Evolutionary conservation across 2,329 filamentous ascomycete genomes (phyloP).

Genomic region (Alternaria consortialis): DNA sequence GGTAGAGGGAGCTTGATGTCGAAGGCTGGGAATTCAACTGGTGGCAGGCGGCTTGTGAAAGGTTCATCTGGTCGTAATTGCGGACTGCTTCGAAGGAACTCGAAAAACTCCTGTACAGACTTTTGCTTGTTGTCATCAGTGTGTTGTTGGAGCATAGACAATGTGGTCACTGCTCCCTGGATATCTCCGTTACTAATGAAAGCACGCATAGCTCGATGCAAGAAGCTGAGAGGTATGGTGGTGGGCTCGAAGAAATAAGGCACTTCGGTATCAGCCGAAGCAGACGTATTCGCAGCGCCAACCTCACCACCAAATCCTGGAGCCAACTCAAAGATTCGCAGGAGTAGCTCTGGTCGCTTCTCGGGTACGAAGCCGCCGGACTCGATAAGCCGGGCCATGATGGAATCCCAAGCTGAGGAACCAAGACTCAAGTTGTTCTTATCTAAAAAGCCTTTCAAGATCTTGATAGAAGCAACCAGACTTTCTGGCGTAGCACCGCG

Average conservation of each 20-base stretch:
- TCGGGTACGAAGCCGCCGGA: conserved; percentile 58
- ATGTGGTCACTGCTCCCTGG: conserved; percentile 48
- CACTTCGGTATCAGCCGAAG: conserved; percentile 26
- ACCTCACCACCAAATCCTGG: conserved; percentile 55
- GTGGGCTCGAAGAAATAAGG: conserved; percentile 58
- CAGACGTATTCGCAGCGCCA: conserved; percentile 47
- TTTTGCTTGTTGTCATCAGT: conserved; percentile 56
- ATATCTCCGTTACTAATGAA: conserved; percentile 53
- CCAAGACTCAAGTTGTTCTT: conserved; percentile 52
- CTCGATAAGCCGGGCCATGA: conserved; percentile 61
- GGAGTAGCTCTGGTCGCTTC: conserved; percentile 55
- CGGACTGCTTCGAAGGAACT: conserved; percentile 33
- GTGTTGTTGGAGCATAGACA: conserved; percentile 51
- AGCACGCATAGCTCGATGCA: conserved; percentile 54
- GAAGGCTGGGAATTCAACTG: conserved; percentile 58
- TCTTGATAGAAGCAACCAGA: conserved; percentile 47
- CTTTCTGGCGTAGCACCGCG: conserved; percentile 49
- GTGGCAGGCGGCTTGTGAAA: conserved; percentile 37
- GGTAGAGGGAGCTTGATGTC: conserved; percentile 56
- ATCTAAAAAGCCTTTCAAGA: conserved; percentile 51
- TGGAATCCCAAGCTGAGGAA: conserved; percentile 55
- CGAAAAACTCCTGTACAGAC: conserved; percentile 55
- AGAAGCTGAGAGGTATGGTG: conserved; percentile 52
- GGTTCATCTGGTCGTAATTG: conserved; percentile 28
- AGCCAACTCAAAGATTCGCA: conserved; percentile 52